These are phyloP conservation scores for Claviceps arundinis DNA, from an alignment of 2,329 filamentous ascomycete genomes.

Conservation along the genomic window DNA sequence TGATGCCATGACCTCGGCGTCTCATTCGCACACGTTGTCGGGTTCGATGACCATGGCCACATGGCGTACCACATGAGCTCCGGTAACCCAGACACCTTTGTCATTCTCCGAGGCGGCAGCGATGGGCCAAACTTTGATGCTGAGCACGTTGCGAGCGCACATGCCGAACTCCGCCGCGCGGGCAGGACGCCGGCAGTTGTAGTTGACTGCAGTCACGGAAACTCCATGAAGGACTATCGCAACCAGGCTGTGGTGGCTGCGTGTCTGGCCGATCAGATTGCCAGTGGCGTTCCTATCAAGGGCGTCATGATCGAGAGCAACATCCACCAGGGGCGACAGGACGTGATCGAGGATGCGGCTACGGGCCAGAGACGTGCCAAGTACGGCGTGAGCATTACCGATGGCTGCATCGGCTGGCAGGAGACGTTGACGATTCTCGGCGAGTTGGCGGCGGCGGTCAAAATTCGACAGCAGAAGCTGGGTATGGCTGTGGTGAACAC, in stretches of 20 bases:
- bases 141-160: conserved; percentile 70
- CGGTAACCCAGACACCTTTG: conserved; percentile 94
- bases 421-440: conserved; percentile 73
- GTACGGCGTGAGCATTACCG: conserved; percentile 93
- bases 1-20: conserved; percentile 87
- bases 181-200: conserved; percentile 68
- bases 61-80: conserved; percentile 89
- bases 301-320: conserved; percentile 99
- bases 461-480: neutral
- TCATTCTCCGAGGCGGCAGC: conserved; percentile 84
- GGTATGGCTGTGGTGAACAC: neutral
- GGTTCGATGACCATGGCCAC: conserved; percentile 90
- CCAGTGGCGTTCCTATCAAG: conserved; percentile 80
- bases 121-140: conserved; percentile 91
- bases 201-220: conserved; percentile 97
- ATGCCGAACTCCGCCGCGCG: conserved; percentile 62
- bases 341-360: conserved; percentile 79
- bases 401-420: conserved; percentile 92
- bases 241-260: conserved; percentile 93
- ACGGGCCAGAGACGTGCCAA: conserved; percentile 48
- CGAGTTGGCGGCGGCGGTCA: conserved; percentile 63
- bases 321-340: conserved; percentile 87
- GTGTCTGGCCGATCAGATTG: conserved; percentile 70
- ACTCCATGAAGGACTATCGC: conserved; percentile 89
- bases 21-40: conserved; percentile 89